These are phyloP conservation scores for Kwoniella heveanensis DNA, from an alignment of 768 basidiomycete genomes.

Conservation along the genomic window DNA sequence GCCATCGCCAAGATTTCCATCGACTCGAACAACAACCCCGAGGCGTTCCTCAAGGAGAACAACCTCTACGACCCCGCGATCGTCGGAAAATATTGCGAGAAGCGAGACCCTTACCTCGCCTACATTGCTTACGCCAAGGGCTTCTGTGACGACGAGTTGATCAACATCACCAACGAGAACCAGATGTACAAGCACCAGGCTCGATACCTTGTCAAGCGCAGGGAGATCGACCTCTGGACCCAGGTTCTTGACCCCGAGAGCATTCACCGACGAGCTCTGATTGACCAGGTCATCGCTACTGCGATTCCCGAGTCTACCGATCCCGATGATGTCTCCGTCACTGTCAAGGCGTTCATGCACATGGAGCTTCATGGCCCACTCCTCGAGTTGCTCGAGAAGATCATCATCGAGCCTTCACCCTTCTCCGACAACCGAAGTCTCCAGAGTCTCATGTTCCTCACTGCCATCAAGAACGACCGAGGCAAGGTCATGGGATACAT, in stretches of 20 bases:
- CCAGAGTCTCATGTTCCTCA: slow-evolving; percentile 90
- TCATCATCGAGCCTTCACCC: slow-evolving; percentile 93
- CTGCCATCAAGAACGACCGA: slow-evolving; percentile 95
- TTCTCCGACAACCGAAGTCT: slow-evolving; percentile 97
- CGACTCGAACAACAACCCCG: slow-evolving; percentile 98
- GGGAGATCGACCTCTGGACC: slow-evolving; percentile 91
- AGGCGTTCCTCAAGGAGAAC: slow-evolving; percentile 97
- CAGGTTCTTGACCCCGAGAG: slow-evolving; percentile 89
- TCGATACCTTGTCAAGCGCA: slow-evolving; percentile 93
- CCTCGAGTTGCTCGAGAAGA: slow-evolving; percentile 97
- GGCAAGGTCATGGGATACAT: slow-evolving; percentile 98
- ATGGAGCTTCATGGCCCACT: slow-evolving; percentile 96
- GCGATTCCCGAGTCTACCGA: slow-evolving; percentile 96
- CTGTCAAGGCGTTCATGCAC: slow-evolving; percentile 96
- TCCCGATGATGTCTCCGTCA: slow-evolving; percentile 96
- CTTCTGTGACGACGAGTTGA: slow-evolving; percentile 96
- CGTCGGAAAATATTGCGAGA: slow-evolving; percentile 99
- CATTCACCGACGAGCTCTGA: slow-evolving; percentile 85
- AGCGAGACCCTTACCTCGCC: slow-evolving; percentile 94
- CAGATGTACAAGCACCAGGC: slow-evolving; percentile 99
- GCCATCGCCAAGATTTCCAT: slow-evolving; percentile 98
- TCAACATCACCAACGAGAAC: slow-evolving; percentile 96
- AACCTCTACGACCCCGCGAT: slow-evolving; percentile 96
- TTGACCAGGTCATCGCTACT: slow-evolving; percentile 92
- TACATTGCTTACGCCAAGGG: slow-evolving; percentile 99